These are phyloP conservation scores for Multifurca ochricompacta DNA, from an alignment of 768 basidiomycete genomes.

Conservation along the genomic window DNA sequence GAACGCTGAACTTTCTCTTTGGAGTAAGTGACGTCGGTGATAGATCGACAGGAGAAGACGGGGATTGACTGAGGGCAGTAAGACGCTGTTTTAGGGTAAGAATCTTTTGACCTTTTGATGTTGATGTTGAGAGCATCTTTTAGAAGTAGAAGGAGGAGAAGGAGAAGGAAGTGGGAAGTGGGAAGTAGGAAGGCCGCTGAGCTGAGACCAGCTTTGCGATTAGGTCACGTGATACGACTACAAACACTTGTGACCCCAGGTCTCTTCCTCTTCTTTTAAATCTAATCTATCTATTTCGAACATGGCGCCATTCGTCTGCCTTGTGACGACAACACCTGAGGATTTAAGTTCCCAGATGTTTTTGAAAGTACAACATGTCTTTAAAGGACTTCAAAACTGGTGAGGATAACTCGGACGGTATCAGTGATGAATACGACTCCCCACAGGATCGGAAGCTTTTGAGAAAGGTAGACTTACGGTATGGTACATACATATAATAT, in stretches of 20 bases:
- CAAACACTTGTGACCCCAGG: too few relatives aligned
- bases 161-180: too few relatives aligned
- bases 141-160: neutral
- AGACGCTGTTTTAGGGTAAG: conserved; percentile 59
- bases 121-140: conserved; percentile 2
- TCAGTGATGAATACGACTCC: neutral
- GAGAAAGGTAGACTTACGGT: conserved; percentile 17
- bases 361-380: neutral
- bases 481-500: too few relatives aligned
- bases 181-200: too few relatives aligned
- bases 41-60: conserved; percentile 29
- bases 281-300: too few relatives aligned
- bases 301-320: neutral
- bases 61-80: conserved; percentile 47
- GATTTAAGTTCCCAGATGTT: neutral
- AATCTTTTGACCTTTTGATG: neutral
- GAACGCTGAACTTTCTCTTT: conserved; percentile 38
- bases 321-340: neutral
- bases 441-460: conserved; percentile 8
- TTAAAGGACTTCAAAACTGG: neutral
- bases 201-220: too few relatives aligned
- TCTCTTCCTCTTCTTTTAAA: too few relatives aligned
- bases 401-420: neutral
- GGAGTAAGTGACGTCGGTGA: conserved; percentile 26
- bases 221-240: too few relatives aligned